Evolutionary conservation across 2,329 filamentous ascomycete genomes (phyloP).

Genomic region (Tympanopsis confertula): DNA sequence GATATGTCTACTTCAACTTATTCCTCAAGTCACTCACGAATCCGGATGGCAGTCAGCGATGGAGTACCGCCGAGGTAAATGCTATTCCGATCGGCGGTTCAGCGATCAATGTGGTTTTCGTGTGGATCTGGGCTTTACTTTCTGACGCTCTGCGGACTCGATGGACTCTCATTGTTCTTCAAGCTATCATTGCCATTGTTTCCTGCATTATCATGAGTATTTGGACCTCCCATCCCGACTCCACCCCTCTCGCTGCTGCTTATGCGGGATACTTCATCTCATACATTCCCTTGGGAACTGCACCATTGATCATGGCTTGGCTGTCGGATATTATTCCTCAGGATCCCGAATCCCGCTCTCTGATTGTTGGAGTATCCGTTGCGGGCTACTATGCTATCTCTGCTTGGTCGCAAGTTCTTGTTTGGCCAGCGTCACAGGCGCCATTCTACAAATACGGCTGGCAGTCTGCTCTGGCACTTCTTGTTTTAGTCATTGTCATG

Average conservation of each 20-base stretch:
- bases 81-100: conserved; percentile 33
- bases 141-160: conserved; percentile 35
- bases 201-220: conserved; percentile 37
- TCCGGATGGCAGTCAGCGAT: conserved; percentile 25
- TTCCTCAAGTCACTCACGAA: conserved; percentile 26
- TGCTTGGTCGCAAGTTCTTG: conserved; percentile 36
- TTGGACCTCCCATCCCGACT: conserved; percentile 33
- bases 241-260: conserved; percentile 28
- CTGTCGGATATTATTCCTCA: conserved; percentile 35
- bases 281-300: conserved; percentile 33
- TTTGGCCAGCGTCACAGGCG: conserved; percentile 37
- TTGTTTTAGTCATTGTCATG: conserved; percentile 31
- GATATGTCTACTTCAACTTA: conserved; percentile 31
- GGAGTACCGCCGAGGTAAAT: conserved; percentile 31
- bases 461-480: conserved; percentile 31
- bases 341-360: conserved; percentile 33
- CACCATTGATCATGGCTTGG: conserved; percentile 39
- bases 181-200: conserved; percentile 32
- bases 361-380: conserved; percentile 35
- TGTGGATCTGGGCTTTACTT: conserved; percentile 40
- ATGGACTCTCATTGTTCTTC: conserved; percentile 35
- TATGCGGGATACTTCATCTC: conserved; percentile 40
- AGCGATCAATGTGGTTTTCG: conserved; percentile 34
- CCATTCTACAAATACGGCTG: conserved; percentile 35
- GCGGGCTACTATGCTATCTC: conserved; percentile 36